phyloP scores from a whole-genome alignment of 2,329 filamentous ascomycete species.

The Diaporthe sp. region DNA sequence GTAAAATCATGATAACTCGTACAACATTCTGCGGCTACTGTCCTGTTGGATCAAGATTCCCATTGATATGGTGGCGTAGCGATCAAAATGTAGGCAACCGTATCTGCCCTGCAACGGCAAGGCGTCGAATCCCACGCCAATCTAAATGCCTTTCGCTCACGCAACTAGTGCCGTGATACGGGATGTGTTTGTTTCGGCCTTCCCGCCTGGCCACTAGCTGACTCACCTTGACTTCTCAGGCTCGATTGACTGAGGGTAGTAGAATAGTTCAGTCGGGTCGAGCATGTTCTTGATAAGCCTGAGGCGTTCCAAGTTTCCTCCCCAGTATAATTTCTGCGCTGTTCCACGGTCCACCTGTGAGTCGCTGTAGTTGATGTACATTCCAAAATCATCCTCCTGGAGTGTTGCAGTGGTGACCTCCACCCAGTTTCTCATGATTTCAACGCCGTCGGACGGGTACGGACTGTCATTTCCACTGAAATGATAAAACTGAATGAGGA shows the following conservation, averaged over 20 bases:
- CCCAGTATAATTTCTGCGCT: slow-evolving; percentile 51
- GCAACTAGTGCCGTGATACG: background rate
- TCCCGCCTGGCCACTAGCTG: background rate
- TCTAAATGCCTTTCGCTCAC: background rate
- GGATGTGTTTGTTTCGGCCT: background rate
- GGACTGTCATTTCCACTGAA: slow-evolving; percentile 43
- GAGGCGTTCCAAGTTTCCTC: slow-evolving; percentile 45
- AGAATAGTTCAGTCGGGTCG: slow-evolving; percentile 52
- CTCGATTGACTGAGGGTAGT: slow-evolving; percentile 51
- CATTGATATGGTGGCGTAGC: background rate
- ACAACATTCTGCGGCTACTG: too few relatives aligned
- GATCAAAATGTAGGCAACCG: background rate
- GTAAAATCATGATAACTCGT: background rate
- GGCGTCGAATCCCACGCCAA: background rate
- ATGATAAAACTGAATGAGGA: slow-evolving; percentile 62
- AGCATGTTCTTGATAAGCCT: slow-evolving; percentile 47
- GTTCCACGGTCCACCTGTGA: slow-evolving; percentile 45
- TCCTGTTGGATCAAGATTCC: background rate
- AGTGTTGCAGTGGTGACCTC: slow-evolving; percentile 45
- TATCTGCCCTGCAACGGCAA: background rate
- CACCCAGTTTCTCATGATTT: slow-evolving; percentile 47
- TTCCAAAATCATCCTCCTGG: slow-evolving; percentile 45
- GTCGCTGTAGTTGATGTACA: slow-evolving; percentile 56
- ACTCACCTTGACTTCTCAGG: slow-evolving; percentile 34
- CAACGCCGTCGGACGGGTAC: slow-evolving; percentile 48